phyloP scores from a whole-genome alignment of 371 early-diverging fungal species.

The Mucor indicus region DNA sequence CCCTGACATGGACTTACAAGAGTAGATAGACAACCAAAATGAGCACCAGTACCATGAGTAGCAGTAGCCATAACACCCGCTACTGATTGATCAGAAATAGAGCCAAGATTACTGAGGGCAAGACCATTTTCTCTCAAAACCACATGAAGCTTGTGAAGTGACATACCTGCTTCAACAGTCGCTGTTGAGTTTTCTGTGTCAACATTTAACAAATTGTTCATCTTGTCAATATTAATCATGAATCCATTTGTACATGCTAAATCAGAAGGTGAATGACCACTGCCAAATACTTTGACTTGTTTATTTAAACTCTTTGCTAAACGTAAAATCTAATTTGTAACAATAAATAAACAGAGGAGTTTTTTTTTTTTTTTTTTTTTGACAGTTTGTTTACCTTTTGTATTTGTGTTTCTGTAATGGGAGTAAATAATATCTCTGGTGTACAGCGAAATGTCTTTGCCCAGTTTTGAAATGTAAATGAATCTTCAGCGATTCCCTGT shows the following conservation, averaged over 20 bases:
- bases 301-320: slow-evolving; percentile 44
- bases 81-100: slow-evolving; percentile 81
- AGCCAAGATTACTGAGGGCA: slow-evolving; percentile 75
- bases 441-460: slow-evolving; percentile 65
- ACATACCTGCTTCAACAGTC: slow-evolving; percentile 76
- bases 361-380: not conserved
- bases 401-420: slow-evolving; percentile 62
- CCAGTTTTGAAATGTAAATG: slow-evolving; percentile 68
- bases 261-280: slow-evolving; percentile 85
- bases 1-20: slow-evolving; percentile 35
- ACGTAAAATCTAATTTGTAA: slow-evolving; percentile 44
- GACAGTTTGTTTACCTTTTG: slow-evolving; percentile 42
- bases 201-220: slow-evolving; percentile 56
- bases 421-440: slow-evolving; percentile 62
- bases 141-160: slow-evolving; percentile 60
- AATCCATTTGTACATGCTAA: slow-evolving; percentile 68
- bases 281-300: slow-evolving; percentile 67
- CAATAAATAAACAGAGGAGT: not conserved
- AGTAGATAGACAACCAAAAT: slow-evolving; percentile 66
- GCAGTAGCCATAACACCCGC: slow-evolving; percentile 80
- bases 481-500: slow-evolving; percentile 6
- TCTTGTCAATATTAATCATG: slow-evolving; percentile 69
- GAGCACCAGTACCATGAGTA: slow-evolving; percentile 80
- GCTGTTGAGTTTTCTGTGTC: slow-evolving; percentile 45
- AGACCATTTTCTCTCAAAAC: slow-evolving; percentile 57